phyloP scores from a whole-genome alignment of 1,139 yeast genomes.

The Blastobotrys aristatus region DNA sequence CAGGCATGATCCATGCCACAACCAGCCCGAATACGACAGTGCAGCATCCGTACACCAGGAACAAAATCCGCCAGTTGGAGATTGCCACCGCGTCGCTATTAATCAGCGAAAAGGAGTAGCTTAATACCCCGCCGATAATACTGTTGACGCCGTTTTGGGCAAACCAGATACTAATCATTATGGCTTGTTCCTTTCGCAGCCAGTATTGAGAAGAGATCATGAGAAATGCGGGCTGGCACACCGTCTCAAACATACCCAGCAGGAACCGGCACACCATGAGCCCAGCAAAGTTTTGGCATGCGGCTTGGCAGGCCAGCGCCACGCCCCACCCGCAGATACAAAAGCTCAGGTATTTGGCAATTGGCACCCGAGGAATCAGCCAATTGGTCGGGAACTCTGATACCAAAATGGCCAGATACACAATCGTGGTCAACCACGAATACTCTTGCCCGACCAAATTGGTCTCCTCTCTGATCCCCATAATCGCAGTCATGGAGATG shows the following conservation, averaged over 20 bases:
- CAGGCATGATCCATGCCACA: conserved; percentile 42
- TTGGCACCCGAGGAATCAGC: conserved; percentile 43
- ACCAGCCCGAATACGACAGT: conserved; percentile 44
- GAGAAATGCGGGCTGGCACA: conserved; percentile 23
- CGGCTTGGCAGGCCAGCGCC: conserved; percentile 42
- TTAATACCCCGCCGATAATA: conserved; percentile 22
- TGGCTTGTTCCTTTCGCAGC: conserved; percentile 25
- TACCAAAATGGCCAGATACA: conserved; percentile 46
- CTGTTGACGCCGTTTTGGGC: conserved; percentile 24
- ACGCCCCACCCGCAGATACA: conserved; percentile 46
- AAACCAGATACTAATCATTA: conserved; percentile 19
- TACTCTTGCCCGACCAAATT: conserved; percentile 41
- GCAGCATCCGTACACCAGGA: conserved; percentile 41
- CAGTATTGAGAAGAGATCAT: conserved; percentile 27
- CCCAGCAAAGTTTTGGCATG: conserved; percentile 42
- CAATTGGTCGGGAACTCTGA: conserved; percentile 37
- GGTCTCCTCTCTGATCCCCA: conserved; percentile 39
- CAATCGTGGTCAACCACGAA: conserved; percentile 45
- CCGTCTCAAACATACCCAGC: conserved; percentile 49
- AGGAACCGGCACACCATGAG: conserved; percentile 44
- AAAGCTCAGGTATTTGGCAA: conserved; percentile 44
- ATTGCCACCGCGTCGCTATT: conserved; percentile 28
- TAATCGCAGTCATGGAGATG: conserved; percentile 42
- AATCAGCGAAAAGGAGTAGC: conserved; percentile 22
- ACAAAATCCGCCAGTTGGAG: conserved; percentile 44